These are phyloP conservation scores for Phaeosphaeriaceae sp. DNA, from an alignment of 2,329 filamentous ascomycete species.

Conservation along the genomic window DNA sequence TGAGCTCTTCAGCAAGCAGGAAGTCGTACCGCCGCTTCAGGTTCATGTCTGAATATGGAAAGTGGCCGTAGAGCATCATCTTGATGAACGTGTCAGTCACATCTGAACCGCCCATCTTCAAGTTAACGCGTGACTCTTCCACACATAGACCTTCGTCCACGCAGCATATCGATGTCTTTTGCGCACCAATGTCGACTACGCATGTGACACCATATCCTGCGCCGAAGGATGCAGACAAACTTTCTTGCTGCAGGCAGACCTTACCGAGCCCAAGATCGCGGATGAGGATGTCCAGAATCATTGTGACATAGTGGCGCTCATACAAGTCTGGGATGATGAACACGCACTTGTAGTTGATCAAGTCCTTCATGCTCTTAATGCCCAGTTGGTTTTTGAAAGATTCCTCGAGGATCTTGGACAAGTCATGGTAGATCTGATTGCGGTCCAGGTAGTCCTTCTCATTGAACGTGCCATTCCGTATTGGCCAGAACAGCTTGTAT, in stretches of 20 bases:
- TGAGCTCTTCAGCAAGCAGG: constrained; percentile 91
- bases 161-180: constrained; percentile 96
- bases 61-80: constrained; percentile 97
- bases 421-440: constrained; percentile 83
- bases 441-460: constrained; percentile 86
- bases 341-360: constrained; percentile 93
- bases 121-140: constrained; percentile 91
- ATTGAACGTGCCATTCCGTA: constrained; percentile 86
- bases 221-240: constrained; percentile 91
- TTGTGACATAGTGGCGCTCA: constrained; percentile 90
- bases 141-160: constrained; percentile 96
- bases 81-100: constrained; percentile 94
- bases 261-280: constrained; percentile 86
- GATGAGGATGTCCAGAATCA: constrained; percentile 83
- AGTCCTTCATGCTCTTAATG: constrained; percentile 77
- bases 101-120: constrained; percentile 92
- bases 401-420: constrained; percentile 85
- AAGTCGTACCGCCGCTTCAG: constrained; percentile 90
- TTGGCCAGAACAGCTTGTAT: constrained; percentile 93
- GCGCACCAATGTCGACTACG: constrained; percentile 93
- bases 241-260: constrained; percentile 95
- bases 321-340: constrained; percentile 97
- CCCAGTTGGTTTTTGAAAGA: constrained; percentile 87
- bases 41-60: constrained; percentile 95
- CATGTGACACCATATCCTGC: constrained; percentile 94